Evolutionary conservation across 2,329 filamentous ascomycete species (phyloP), one percentile per base, ranked within the genome.

Genomic region (Stachybotrys echinatus): DNA sequence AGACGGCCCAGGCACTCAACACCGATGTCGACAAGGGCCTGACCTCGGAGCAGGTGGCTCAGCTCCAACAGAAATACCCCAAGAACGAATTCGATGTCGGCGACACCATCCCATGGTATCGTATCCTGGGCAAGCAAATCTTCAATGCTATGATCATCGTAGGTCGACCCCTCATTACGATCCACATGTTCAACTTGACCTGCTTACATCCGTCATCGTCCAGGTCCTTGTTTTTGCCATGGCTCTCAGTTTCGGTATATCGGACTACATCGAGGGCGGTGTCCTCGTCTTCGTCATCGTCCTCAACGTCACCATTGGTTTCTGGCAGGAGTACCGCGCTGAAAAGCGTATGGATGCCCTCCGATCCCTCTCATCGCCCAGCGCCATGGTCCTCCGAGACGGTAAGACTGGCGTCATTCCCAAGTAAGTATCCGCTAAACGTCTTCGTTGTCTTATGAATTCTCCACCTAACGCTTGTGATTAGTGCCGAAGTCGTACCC

Each of bases 61-160:
- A 80, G 50, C 72, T 85, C 21, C 76, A 83, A 50, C 66, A 76
- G 20, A 74, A 78, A 52, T 83, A 85, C 62, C 85, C 85, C 46
- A 73, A 68, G 18, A 91, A 91, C 69, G 84, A 89, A 61, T 74
- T 91, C 19, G 81, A 89, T 42, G 80, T 88, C 19, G 84, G 77
- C 19, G 82, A 79, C 23, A 80, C 80, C 23, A 83, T 91, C 45
- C 80, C 79, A 62, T 77, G 84, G 86, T 74, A 84, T 59, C 91
- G 85, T 58, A 88, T 91, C 40, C 70, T 91, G 44, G 71, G 87
- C 51, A 84, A 85, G 58, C 87, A 91, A 65, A 67, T 89, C 20
- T 80, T 84, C 62, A 91, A 91, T 73, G 87, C 87, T 51, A 89
- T 90, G 87, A 87, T 87, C 50, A 68, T 90, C 59, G 81, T 82